A percentile compares a stretch with the other conserved stretches of the same genome.
Conservation (phyloP, 768 basidiomycete species). For the Podaxis sp. region DNA sequence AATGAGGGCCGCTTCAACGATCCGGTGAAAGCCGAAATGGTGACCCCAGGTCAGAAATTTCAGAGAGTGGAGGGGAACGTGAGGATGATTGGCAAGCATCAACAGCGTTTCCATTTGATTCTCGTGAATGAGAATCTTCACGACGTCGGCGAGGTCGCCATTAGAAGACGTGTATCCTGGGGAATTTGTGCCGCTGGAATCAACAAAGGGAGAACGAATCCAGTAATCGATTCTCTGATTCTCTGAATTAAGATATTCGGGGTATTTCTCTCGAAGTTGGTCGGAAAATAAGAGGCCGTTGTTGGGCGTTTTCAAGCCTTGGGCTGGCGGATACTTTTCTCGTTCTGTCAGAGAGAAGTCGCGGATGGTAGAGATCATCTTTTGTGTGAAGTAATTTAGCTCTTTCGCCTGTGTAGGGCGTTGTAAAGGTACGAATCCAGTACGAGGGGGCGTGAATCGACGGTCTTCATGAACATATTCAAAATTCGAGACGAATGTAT, state of each 20-base stretch:
- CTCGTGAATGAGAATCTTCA: conserved; percentile 35
- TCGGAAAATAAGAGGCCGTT: conserved; percentile 31
- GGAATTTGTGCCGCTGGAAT: neutral
- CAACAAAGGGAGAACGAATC: conserved; percentile 22
- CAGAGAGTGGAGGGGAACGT: conserved; percentile 27
- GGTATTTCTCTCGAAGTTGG: conserved; percentile 27
- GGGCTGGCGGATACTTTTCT: conserved; percentile 26
- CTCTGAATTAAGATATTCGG: conserved; percentile 27
- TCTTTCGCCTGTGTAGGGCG: conserved; percentile 22
- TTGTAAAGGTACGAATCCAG: conserved; percentile 26
- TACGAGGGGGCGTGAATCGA: conserved; percentile 26
- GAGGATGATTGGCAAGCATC: conserved; percentile 37
- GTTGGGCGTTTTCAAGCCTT: conserved; percentile 14
- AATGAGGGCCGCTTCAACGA: conserved; percentile 28
- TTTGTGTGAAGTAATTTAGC: conserved; percentile 34
- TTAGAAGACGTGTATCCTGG: conserved; percentile 22
- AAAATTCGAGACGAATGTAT: conserved; percentile 32
- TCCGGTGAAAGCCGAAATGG: conserved; percentile 33
- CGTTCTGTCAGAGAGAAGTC: conserved; percentile 38
- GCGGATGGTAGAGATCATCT: conserved; percentile 26
- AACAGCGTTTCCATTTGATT: conserved; percentile 31
- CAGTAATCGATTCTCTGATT: conserved; percentile 34
- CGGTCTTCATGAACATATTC: conserved; percentile 31
- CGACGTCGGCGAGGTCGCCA: conserved; percentile 32
- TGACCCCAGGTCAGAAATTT: conserved; percentile 29